phyloP scores from a whole-genome alignment of 179 eudicot species.

The Kewa caespitosa region DNA sequence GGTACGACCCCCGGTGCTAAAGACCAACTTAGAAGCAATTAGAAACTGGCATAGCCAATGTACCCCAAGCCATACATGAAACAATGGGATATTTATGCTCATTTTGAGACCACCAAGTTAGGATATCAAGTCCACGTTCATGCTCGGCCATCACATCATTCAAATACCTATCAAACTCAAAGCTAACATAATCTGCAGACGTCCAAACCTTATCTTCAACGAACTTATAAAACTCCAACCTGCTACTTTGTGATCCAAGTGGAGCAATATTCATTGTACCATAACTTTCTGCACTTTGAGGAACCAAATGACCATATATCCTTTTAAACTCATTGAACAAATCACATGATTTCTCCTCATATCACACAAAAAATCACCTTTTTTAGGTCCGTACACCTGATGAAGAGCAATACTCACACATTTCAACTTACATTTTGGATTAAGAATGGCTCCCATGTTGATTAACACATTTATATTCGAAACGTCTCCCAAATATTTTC shows the following conservation, averaged over 20 bases:
- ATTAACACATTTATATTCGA: neutral
- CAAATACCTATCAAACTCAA: neutral
- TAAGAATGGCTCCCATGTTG: neutral
- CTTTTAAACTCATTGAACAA: constrained; percentile 1
- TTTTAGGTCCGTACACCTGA: neutral
- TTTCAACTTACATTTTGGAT: neutral
- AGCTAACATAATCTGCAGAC: neutral
- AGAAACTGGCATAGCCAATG: neutral
- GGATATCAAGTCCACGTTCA: neutral
- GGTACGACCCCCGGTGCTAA: neutral
- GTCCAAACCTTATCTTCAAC: neutral
- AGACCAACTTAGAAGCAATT: neutral
- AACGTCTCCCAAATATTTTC: constrained; percentile 8
- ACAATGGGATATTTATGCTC: neutral
- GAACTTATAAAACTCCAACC: neutral
- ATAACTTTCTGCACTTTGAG: neutral
- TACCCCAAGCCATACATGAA: constrained; percentile 1
- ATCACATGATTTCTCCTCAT: neutral
- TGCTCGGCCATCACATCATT: constrained; percentile 9
- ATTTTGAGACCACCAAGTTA: constrained; percentile 2
- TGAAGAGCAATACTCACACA: neutral
- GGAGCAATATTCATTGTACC: neutral
- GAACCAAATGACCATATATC: neutral
- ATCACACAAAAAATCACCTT: neutral
- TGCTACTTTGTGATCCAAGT: neutral